A percentile compares a stretch with the other conserved stretches of the same genome.
Evolutionary conservation across 2,329 filamentous ascomycete genomes (phyloP).

Genomic region (Trichoderma sp.): DNA sequence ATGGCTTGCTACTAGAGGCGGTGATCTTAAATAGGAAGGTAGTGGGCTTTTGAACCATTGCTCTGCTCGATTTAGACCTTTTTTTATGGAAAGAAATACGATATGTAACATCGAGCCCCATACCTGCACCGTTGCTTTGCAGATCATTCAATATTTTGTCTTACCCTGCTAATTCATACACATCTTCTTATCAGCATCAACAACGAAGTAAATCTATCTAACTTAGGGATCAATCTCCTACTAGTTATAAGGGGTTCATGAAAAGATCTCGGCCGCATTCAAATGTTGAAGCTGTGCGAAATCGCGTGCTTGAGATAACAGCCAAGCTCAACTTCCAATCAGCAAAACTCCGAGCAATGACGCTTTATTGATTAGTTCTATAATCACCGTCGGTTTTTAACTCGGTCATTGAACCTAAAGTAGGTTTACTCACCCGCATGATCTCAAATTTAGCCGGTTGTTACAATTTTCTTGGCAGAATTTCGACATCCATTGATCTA

Average conservation of each 20-base stretch:
- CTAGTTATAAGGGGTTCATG: neutral
- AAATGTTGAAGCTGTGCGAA: neutral
- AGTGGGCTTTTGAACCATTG: neutral
- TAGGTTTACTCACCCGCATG: neutral
- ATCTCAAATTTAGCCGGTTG: neutral
- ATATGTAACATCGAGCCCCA: neutral
- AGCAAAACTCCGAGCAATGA: neutral
- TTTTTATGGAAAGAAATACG: neutral
- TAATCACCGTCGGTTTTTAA: neutral
- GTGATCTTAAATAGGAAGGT: neutral
- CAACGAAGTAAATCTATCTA: neutral
- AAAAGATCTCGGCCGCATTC: fast-evolving
- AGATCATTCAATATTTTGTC: neutral
- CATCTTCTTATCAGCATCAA: neutral
- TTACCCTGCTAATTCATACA: neutral
- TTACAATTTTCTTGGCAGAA: neutral
- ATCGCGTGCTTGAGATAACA: neutral
- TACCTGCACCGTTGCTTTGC: neutral
- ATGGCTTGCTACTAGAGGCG: no score
- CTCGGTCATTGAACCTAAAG: no score
- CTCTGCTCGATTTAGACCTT: neutral
- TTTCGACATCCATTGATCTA: neutral
- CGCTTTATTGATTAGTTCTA: neutral
- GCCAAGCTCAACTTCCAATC: no score
- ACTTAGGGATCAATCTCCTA: no score